phyloP scores from a whole-genome alignment of 2,329 filamentous ascomycete species.

The Phialophora chinensis region DNA sequence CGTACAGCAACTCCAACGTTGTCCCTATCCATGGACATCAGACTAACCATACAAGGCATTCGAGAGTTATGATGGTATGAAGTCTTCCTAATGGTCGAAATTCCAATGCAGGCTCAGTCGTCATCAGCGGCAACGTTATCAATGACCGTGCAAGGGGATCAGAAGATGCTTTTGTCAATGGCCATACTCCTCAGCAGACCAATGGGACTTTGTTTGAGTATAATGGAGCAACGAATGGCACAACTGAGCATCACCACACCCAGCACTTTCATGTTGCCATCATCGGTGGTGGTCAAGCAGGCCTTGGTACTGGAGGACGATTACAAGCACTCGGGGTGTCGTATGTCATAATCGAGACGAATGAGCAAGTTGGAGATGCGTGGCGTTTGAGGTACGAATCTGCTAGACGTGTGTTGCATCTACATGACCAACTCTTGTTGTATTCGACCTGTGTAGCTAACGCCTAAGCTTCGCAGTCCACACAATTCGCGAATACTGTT shows the following conservation, averaged over 20 bases:
- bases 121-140: no score
- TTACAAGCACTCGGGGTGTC: constrained; percentile 51
- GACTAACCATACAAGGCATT: no score
- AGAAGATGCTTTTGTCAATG: no score
- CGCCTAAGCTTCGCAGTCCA: constrained; percentile 30
- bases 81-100: no score
- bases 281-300: constrained; percentile 53
- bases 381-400: constrained; percentile 56
- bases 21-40: no score
- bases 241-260: no score
- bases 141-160: no score
- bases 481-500: constrained; percentile 26
- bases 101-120: no score
- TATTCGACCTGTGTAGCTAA: constrained; percentile 29
- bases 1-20: no score
- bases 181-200: no score
- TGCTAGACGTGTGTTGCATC: constrained; percentile 43
- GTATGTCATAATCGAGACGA: constrained; percentile 53
- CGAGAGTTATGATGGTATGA: no score
- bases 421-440: constrained; percentile 28
- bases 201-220: no score
- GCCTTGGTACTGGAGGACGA: constrained; percentile 51
- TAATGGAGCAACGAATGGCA: neutral
- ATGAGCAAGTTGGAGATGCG: constrained; percentile 52
- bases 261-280: constrained; percentile 42